Base-by-base conservation (phyloP, 176 grass and related monocot species). In the Oryza officinalis region DNA sequence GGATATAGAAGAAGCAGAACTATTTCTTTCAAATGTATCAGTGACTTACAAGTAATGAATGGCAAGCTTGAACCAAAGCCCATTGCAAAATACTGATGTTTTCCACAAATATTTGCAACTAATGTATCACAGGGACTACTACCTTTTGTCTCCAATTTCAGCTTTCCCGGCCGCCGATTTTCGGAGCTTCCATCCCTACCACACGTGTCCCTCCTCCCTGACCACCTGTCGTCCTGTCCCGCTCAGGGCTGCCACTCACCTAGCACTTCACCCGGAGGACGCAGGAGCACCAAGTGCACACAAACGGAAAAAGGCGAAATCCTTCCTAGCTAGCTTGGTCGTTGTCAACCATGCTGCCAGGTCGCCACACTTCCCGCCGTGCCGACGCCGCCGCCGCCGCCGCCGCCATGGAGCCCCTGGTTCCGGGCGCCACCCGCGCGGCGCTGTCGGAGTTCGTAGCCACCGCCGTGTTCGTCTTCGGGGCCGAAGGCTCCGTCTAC, bases 401-500 rank as follows among this genome's bases (percentile, higher is more conserved):
- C 32, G 32, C 5, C 27, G 75, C 35, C 32, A 26, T 27, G 67
- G 91, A 88, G 23, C 80, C 87, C 67, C 27, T 92, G 32, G 76
- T 88, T 41, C 67, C 80, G 32, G 86, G 77, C 35, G 83, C 89
- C 75, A 83, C 87, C 27, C 94, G 90, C 43, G 92, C 92, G 10
- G 90, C 84, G 8, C 80, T 91, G 43, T 88, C 94, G 43, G 94
- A 97, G 88, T 88, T 97, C 87, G n/a, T 97, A 27, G 90, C 86
- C 77, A 94, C 94, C 27, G 92, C 86, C 26, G 77, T 97, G 10
- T 97, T 94, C 85, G 94, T 97, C 65, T 94, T 97, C 86, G 92
- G 88, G 52, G 86, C 90, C 18, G 92, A 97, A 69, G 94, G 94
- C 75, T 94, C 94, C 78, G 81, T 92, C 63, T 89, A 88, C 71